These are phyloP conservation scores for Nyctanthes arbortristis DNA, from an alignment of 257 asterid genomes.

Conservation along the genomic window DNA sequence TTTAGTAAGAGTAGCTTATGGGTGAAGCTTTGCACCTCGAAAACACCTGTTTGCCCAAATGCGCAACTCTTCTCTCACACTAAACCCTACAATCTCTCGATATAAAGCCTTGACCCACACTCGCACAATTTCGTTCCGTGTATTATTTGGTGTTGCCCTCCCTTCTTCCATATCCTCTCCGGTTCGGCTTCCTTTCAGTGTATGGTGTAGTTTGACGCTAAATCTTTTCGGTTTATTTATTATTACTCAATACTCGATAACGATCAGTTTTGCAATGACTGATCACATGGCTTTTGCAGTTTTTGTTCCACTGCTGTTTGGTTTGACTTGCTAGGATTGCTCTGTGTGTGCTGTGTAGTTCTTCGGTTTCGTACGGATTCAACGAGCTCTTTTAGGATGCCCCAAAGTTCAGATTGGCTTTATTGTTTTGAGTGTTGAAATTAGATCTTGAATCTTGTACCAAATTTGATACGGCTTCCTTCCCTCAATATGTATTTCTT, in stretches of 20 bases:
- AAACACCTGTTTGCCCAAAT: neutral
- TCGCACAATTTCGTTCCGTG: neutral
- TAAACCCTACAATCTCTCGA: neutral
- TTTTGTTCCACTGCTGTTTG: neutral
- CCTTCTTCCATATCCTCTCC: neutral
- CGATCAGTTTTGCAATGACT: neutral
- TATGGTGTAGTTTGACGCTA: too few relatives aligned
- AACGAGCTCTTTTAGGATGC: too few relatives aligned
- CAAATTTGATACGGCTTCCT: neutral
- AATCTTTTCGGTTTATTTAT: neutral
- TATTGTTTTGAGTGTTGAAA: neutral
- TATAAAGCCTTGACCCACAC: neutral
- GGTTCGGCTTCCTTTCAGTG: neutral
- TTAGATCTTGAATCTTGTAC: neutral
- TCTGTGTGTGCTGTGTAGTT: neutral
- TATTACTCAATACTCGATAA: too few relatives aligned
- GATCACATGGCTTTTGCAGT: slow-evolving; percentile 1
- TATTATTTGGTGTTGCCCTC: neutral
- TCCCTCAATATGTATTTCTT: neutral
- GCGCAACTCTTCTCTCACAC: neutral
- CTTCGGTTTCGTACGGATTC: too few relatives aligned
- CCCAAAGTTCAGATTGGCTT: neutral
- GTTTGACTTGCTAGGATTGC: neutral
- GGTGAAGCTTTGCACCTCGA: neutral
- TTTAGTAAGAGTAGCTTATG: neutral